Evolutionary conservation across 768 basidiomycete species (phyloP).

Genomic region (Gautieria morchelliformis): DNA sequence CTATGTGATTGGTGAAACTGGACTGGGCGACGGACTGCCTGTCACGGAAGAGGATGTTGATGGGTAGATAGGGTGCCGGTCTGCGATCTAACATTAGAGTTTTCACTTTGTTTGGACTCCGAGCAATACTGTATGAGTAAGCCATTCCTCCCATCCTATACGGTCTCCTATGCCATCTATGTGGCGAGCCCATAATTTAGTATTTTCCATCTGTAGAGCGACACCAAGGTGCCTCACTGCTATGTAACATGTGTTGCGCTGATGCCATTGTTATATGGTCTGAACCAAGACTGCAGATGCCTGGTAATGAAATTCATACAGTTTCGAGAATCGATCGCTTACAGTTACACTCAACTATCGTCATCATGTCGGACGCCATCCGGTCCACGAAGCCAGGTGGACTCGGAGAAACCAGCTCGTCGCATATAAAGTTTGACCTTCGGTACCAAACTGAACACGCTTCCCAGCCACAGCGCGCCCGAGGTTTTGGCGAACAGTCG

Average conservation of each 20-base stretch:
- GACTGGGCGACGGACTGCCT: constrained; percentile 33
- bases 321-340: no score
- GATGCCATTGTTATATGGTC: no score
- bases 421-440: no score
- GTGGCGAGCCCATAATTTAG: not conserved
- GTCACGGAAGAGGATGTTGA: constrained; percentile 9
- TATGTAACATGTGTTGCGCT: not conserved
- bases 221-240: not conserved
- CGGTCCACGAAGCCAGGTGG: no score
- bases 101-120: not conserved
- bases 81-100: not conserved
- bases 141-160: not conserved
- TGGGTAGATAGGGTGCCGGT: constrained; percentile 2
- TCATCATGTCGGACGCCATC: no score
- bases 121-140: constrained; percentile 1
- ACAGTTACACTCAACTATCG: no score
- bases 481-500: no score
- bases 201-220: constrained; percentile 1
- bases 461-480: no score
- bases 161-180: constrained; percentile 4
- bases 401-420: no score
- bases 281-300: no score
- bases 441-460: no score
- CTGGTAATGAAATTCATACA: not conserved
- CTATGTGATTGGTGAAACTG: constrained; percentile 61